Conservation (phyloP, 1,284 basidiomycete species). For the Cryptococcus sp. region DNA sequence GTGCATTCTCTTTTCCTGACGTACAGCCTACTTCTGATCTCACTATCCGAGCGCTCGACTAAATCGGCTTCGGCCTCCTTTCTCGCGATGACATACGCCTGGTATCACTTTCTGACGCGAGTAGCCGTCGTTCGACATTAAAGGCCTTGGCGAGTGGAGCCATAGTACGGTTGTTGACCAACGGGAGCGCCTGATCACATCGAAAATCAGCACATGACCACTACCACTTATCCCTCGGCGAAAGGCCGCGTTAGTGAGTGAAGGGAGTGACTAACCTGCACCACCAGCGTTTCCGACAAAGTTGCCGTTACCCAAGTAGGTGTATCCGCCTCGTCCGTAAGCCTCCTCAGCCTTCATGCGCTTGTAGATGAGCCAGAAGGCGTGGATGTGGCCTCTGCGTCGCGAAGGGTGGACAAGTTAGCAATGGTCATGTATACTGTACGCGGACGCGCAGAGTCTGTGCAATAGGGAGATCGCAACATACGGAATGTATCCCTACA, state of each 20-base stretch:
- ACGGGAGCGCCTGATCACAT: constrained; percentile 4
- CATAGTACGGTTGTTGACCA: constrained; percentile 35
- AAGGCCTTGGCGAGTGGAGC: constrained; percentile 19
- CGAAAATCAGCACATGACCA: neutral
- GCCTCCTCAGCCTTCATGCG: constrained; percentile 75
- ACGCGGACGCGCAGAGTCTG: neutral
- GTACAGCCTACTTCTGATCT: too few relatives aligned
- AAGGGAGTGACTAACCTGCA: neutral
- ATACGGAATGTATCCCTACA: constrained; percentile 27
- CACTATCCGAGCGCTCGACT: too few relatives aligned
- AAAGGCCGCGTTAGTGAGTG: too few relatives aligned
- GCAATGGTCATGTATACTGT: too few relatives aligned
- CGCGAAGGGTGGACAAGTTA: neutral
- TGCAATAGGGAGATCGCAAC: neutral
- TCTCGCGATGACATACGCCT: too few relatives aligned
- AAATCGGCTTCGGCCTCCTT: too few relatives aligned
- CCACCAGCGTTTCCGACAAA: constrained; percentile 34
- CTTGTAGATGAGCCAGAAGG: constrained; percentile 59
- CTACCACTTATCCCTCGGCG: neutral
- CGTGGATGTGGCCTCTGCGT: constrained; percentile 54
- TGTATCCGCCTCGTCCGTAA: constrained; percentile 67
- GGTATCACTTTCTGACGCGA: too few relatives aligned
- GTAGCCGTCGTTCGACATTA: too few relatives aligned
- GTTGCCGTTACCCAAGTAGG: constrained; percentile 51
- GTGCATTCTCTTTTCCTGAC: too few relatives aligned